These are phyloP conservation scores for Oxyria digyna DNA, from an alignment of 148 eudicot species.

Conservation along the genomic window DNA sequence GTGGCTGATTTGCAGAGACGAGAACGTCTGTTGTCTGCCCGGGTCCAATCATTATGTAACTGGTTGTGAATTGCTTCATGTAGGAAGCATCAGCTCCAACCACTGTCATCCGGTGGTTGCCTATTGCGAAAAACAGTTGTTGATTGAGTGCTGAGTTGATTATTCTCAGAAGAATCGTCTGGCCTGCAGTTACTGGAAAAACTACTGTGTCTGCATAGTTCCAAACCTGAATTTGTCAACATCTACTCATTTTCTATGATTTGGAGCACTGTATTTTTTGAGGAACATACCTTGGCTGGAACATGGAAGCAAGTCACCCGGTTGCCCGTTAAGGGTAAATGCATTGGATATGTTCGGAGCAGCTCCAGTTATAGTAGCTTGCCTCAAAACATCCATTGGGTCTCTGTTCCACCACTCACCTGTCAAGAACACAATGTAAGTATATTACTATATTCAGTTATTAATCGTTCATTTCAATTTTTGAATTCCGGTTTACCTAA, in stretches of 20 bases:
- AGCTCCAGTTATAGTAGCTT: constrained; percentile 58
- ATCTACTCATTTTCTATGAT: not conserved
- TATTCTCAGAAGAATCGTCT: constrained; percentile 62
- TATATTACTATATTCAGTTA: not conserved
- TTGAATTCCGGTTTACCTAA: constrained; percentile 32
- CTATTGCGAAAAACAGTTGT: constrained; percentile 71
- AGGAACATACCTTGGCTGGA: constrained; percentile 52
- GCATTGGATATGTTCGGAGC: constrained; percentile 83
- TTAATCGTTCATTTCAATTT: not conserved
- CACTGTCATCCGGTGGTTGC: constrained; percentile 69
- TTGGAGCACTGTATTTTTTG: not conserved
- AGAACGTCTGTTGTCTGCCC: constrained; percentile 86
- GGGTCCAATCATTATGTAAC: constrained; percentile 67
- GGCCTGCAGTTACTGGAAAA: constrained; percentile 35
- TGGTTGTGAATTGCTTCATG: constrained; percentile 55
- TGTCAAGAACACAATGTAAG: constrained; percentile 13
- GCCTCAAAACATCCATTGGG: constrained; percentile 48
- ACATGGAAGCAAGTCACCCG: constrained; percentile 71
- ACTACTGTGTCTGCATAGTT: constrained; percentile 38
- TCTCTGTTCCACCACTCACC: constrained; percentile 96
- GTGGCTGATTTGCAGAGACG: constrained; percentile 51
- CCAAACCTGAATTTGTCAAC: not conserved
- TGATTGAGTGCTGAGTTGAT: constrained; percentile 97
- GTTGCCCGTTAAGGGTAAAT: constrained; percentile 76
- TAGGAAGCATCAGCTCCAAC: constrained; percentile 67